Evolutionary conservation across 2,329 filamentous ascomycete species (phyloP), one percentile per base, ranked within the genome.

Genomic region (Sclerotinia glacialis): DNA sequence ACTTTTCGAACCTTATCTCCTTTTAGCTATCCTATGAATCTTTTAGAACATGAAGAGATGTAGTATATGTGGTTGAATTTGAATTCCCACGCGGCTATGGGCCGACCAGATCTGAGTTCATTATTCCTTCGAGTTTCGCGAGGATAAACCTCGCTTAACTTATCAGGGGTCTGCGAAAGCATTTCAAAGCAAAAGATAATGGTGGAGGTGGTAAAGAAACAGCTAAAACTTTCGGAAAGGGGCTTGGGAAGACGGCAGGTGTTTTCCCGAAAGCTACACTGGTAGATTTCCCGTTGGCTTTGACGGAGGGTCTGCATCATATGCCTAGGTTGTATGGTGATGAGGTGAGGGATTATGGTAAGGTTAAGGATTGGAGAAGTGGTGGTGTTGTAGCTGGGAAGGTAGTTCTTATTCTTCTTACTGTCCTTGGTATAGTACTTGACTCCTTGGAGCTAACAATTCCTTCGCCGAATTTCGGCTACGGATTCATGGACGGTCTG

Each of bases 241-340:
- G 64, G 2, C 56, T 66, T 42, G 56, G 56, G 14, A 66, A 62
- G 37, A 66, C 62, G 56, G 56, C 18, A 5, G 56, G 34, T 7
- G 47, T 46, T 18, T 11, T 62, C 46, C 64, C 55, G 14, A 66
- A 66, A 62, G 64, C 64, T 11, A 66, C 56, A 31, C 50, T 66
- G 21, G 64, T 66, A 18, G 64, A 66, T 62, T 66, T 66, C 37
- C 64, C 56, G 12, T 47, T 66, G 21, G 64, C 64, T 21, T 28
- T 66, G 23, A 62, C 64, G 12, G 64, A 66, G 56, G 64, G 64
- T 18, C 34, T 66, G 37, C 64, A 66, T 49, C 64, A 66, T 16
- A 66, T 66, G 64, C 64, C 64, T 11, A 54, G 58, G 55, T 62
- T 66, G 26, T 66, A 66, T 62, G 56, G 64, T 34, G 64, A 66